These are phyloP conservation scores for Rachicladosporium sp. DNA, from an alignment of 2,329 filamentous ascomycete genomes.

Conservation along the genomic window DNA sequence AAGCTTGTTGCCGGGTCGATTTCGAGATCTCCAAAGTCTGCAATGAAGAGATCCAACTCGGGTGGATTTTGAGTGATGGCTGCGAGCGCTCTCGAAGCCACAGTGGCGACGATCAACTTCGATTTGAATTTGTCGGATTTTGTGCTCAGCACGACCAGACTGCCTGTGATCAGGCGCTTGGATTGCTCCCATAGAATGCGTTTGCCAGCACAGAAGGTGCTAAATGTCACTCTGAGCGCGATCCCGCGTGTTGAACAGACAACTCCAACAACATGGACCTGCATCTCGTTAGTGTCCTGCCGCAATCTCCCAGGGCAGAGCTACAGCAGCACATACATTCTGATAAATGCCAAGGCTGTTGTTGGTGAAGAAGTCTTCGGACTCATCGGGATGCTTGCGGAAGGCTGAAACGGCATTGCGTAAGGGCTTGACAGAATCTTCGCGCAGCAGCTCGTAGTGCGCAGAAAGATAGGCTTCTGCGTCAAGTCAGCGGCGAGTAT, in stretches of 20 bases:
- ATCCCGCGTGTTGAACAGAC: slow-evolving; percentile 51
- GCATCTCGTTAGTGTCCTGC: too few relatives aligned
- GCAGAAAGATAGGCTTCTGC: slow-evolving; percentile 55
- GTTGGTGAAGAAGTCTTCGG: slow-evolving; percentile 36
- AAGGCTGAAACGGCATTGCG: slow-evolving; percentile 52
- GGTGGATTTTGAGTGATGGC: slow-evolving; percentile 55
- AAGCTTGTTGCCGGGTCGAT: slow-evolving; percentile 59
- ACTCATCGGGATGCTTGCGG: slow-evolving; percentile 39
- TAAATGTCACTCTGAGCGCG: slow-evolving; percentile 59
- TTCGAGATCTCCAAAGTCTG: slow-evolving; percentile 43
- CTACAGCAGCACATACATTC: slow-evolving; percentile 45
- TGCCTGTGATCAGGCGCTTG: slow-evolving; percentile 43
- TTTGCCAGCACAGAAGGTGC: slow-evolving; percentile 50
- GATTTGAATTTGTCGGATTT: slow-evolving; percentile 49
- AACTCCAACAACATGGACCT: slow-evolving; percentile 57
- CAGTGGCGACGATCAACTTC: slow-evolving; percentile 55
- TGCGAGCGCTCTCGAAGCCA: slow-evolving; percentile 56
- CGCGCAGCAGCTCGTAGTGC: slow-evolving; percentile 64
- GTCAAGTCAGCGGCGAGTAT: too few relatives aligned
- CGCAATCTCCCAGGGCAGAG: too few relatives aligned
- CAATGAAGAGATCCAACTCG: slow-evolving; percentile 65
- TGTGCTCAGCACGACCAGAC: slow-evolving; percentile 44
- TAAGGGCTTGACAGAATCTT: slow-evolving; percentile 59
- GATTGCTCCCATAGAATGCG: slow-evolving; percentile 56
- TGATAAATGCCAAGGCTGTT: slow-evolving; percentile 51